Base-by-base conservation (phyloP, 768 basidiomycete genomes). In the Omphalotus guepiniiformis region DNA sequence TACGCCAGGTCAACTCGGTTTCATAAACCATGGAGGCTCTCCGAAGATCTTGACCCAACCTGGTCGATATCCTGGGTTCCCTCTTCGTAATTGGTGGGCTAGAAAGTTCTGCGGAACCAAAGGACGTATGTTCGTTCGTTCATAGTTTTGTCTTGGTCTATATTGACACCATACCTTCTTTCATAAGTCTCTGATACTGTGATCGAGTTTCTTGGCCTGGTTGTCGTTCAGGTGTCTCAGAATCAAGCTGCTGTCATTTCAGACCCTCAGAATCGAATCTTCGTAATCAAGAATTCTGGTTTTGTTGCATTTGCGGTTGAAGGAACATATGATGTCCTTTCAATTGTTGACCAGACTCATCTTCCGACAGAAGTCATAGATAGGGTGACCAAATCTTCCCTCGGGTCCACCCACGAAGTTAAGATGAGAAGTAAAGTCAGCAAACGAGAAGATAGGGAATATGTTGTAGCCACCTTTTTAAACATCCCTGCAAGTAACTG, bases 401-500 rank as follows among this genome's bases (percentile, higher is more conserved):
- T 91, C n/a, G 88, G 88, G 13, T 85, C 68, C 68, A 82, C 80
- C 3, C 80, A 88, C 55, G 88, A 91, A 58, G 85, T 91, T 44
- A 84, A 72, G 62, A 90, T 90, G 89, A 76, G 65, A 63, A 84
- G 81, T 55, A 70, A 66, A 35, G 65, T 79, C 5, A 71, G 74
- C 21, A 55, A 58, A 1, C 59, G 62, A 6, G 61, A 63, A 32
- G 66, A 73, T 39, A 75, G 78, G 53, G 82, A 85, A 60, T 91
- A 86, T 54, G 78, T 90, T 45, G 87, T 87, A 4, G 88, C 88
- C 0, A 75, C 82, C 39, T 91, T 91, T 85, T 87, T 90, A 60
- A 83, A 89, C 54, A 88, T 90, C 39, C 89, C 89, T 6, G 89
- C 89, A 22, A 90, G 80, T 57, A 92, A 92, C 60, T 91, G 89